A percentile compares a stretch with the other conserved stretches of the same genome.
These are phyloP conservation scores for Alternaria gansuensis DNA, from an alignment of 2,329 filamentous ascomycete species.

Conservation along the genomic window DNA sequence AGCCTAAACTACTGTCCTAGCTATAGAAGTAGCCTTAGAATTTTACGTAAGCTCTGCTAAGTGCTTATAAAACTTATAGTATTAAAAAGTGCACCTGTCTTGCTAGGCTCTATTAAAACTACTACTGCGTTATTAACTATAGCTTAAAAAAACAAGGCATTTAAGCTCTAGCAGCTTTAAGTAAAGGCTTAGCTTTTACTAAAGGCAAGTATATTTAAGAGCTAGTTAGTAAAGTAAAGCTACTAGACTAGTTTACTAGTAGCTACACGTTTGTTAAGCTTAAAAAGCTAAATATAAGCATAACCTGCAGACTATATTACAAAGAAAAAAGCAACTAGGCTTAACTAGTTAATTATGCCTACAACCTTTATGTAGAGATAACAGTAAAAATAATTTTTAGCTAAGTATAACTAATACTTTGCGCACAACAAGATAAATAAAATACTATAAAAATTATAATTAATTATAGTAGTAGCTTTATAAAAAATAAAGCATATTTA, in stretches of 20 bases:
- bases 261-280: constrained; percentile 2
- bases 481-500: not conserved
- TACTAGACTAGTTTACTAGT: constrained; percentile 11
- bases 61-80: constrained; percentile 3
- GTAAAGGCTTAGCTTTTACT: constrained; percentile 9
- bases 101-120: not conserved
- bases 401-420: constrained; percentile 6
- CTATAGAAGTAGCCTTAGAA: constrained; percentile 7
- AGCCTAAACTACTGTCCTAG: constrained; percentile 8
- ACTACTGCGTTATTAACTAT: constrained; percentile 3
- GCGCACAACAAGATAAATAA: constrained; percentile 4
- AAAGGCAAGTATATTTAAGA: constrained; percentile 9
- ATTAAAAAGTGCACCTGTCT: constrained; percentile 7
- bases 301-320: not conserved
- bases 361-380: constrained; percentile 2
- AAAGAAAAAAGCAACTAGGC: constrained; percentile 12
- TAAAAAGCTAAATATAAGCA: not conserved
- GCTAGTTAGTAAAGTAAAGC: constrained; percentile 14
- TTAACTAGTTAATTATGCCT: constrained; percentile 6
- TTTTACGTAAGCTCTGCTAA: constrained; percentile 7
- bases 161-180: not conserved
- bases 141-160: constrained; percentile 5
- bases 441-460: constrained; percentile 5
- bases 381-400: not conserved
- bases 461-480: not conserved